Evolutionary conservation across 1,139 yeast species (phyloP).

Genomic region (Saccharomyces hybrid): DNA sequence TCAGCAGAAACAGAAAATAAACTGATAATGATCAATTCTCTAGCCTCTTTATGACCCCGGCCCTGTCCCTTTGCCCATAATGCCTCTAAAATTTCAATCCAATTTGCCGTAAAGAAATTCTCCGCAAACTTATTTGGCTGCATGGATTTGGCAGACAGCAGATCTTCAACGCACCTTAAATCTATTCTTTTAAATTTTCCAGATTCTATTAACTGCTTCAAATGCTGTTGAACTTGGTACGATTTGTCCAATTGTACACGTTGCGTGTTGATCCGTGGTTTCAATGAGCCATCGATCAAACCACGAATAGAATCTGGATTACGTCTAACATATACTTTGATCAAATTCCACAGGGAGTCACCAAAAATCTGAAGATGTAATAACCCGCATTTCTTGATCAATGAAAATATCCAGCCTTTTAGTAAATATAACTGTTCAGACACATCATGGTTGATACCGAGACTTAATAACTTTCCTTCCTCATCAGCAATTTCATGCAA

Average conservation of each 20-base stretch:
- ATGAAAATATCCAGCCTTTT: conserved; percentile 45
- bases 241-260: conserved; percentile 25
- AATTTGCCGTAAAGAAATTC: conserved; percentile 43
- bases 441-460: conserved; percentile 68
- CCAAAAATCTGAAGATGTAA: conserved; percentile 50
- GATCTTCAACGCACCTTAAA: conserved; percentile 37
- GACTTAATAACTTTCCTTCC: conserved; percentile 49
- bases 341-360: conserved; percentile 56
- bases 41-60: conserved; percentile 40
- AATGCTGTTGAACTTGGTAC: conserved; percentile 31
- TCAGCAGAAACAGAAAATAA: conserved; percentile 44
- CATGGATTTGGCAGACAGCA: conserved; percentile 32
- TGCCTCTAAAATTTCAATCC: conserved; percentile 54
- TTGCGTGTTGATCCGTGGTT: conserved; percentile 28
- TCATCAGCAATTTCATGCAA: conserved; percentile 56
- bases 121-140: conserved; percentile 40
- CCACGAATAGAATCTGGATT: conserved; percentile 44
- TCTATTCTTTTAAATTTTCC: conserved; percentile 42
- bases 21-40: conserved; percentile 46
- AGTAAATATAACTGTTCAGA: conserved; percentile 43
- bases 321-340: conserved; percentile 43
- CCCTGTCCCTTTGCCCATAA: conserved; percentile 52
- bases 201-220: conserved; percentile 39
- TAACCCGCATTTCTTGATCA: conserved; percentile 47
- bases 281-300: conserved; percentile 41